Conservation (phyloP, 2,329 filamentous ascomycete species). For the Alternaria arbusti region DNA sequence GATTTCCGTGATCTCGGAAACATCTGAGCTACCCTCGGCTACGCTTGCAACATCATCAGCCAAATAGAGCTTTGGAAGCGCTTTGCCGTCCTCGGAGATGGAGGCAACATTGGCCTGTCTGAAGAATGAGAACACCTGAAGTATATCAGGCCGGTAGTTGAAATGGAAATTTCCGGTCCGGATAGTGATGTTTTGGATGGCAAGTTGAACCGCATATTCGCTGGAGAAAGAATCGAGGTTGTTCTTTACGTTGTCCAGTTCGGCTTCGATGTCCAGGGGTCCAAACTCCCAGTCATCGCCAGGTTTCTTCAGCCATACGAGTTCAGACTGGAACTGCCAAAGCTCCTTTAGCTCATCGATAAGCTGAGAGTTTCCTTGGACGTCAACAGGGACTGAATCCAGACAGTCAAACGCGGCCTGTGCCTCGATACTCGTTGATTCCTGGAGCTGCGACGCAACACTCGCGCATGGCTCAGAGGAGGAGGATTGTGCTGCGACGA, state of each 20-base stretch:
- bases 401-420: constrained; percentile 36
- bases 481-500: constrained; percentile 19
- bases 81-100: constrained; percentile 41
- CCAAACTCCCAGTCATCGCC: constrained; percentile 42
- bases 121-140: constrained; percentile 29
- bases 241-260: constrained; percentile 41
- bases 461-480: constrained; percentile 27
- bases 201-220: constrained; percentile 49
- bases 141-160: constrained; percentile 36
- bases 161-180: constrained; percentile 36
- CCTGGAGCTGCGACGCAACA: constrained; percentile 12
- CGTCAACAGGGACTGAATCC: constrained; percentile 41
- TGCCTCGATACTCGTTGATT: constrained; percentile 18
- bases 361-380: constrained; percentile 28
- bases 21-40: constrained; percentile 13
- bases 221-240: constrained; percentile 37
- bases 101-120: constrained; percentile 28
- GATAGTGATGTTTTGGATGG: constrained; percentile 33
- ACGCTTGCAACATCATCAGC: constrained; percentile 24
- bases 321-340: constrained; percentile 46
- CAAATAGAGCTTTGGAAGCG: constrained; percentile 43
- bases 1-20: constrained; percentile 37
- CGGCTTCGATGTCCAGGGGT: constrained; percentile 40
- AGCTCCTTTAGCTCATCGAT: constrained; percentile 40
- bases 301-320: constrained; percentile 44